Evolutionary conservation across 306 rosid genomes (phyloP).

Genomic region (Cucurbita argyrosperma): DNA sequence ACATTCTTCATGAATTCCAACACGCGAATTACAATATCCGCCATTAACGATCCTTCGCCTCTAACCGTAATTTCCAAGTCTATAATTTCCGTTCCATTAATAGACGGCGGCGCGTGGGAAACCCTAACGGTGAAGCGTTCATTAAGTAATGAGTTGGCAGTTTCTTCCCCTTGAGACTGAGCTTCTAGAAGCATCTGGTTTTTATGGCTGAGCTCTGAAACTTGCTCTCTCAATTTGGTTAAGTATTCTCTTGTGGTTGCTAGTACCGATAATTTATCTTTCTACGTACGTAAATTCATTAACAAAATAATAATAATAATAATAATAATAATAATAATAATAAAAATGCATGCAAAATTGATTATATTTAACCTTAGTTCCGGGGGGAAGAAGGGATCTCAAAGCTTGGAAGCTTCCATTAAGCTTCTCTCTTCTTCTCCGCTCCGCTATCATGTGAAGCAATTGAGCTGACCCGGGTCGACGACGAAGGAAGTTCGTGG

Average conservation of each 20-base stretch:
- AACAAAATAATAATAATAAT: neutral
- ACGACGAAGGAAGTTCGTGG: neutral
- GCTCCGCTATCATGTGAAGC: conserved; percentile 69
- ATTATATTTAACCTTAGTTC: conserved; percentile 47
- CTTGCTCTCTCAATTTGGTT: conserved; percentile 34
- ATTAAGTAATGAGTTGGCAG: neutral
- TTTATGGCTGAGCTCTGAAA: conserved; percentile 33
- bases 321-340: too few relatives aligned
- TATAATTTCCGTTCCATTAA: neutral
- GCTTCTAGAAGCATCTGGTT: conserved; percentile 24
- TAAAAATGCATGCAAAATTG: too few relatives aligned
- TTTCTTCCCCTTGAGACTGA: neutral
- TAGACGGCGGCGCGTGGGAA: neutral
- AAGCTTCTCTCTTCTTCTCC: conserved; percentile 73
- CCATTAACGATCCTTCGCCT: neutral
- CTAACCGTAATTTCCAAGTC: conserved; percentile 1
- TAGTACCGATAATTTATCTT: conserved; percentile 73
- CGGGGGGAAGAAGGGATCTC: conserved; percentile 56
- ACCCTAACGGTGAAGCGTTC: neutral
- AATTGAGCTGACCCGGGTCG: conserved; percentile 38
- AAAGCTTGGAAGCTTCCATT: conserved; percentile 67
- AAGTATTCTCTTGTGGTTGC: conserved; percentile 51
- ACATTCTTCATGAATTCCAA: neutral
- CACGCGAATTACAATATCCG: neutral
- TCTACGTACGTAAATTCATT: conserved; percentile 20